A percentile compares a stretch with the other conserved stretches of the same genome.
phyloP scores from a whole-genome alignment of 1,284 basidiomycete genomes.

The Cryptococcus sp. region DNA sequence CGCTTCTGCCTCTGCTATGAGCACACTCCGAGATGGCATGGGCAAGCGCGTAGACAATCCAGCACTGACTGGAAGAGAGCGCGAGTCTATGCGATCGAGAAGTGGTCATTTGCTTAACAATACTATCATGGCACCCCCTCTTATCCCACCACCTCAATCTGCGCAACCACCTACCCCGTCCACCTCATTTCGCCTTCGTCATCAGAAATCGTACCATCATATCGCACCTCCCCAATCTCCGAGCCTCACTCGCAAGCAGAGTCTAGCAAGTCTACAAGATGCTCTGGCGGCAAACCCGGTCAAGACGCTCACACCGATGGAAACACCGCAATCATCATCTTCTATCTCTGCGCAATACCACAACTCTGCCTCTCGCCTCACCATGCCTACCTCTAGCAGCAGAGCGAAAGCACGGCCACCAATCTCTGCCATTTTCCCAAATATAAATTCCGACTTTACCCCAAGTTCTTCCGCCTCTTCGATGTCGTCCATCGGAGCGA shows the following conservation, averaged over 20 bases:
- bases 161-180: constrained; percentile 21
- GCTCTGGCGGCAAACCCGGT: constrained; percentile 9
- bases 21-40: constrained; percentile 4
- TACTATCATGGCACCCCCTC: constrained; percentile 12
- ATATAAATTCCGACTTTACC: constrained; percentile 38
- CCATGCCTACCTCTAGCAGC: constrained; percentile 70
- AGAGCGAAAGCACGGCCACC: constrained; percentile 70
- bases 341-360: constrained; percentile 17
- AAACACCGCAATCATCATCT: neutral
- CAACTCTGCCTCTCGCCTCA: constrained; percentile 59
- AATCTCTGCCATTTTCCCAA: constrained; percentile 68
- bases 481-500: constrained; percentile 13
- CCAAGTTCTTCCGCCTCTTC: constrained; percentile 20
- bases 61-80: constrained; percentile 13
- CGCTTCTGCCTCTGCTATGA: constrained; percentile 12
- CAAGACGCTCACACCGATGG: neutral
- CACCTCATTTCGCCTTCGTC: constrained; percentile 34
- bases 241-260: constrained; percentile 41
- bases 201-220: constrained; percentile 48
- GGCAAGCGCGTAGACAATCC: constrained; percentile 6
- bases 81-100: constrained; percentile 20
- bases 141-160: constrained; percentile 18
- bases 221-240: constrained; percentile 32
- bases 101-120: constrained; percentile 14
- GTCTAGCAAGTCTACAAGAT: constrained; percentile 44